Base-by-base conservation (phyloP, 1,284 basidiomycete species). In the Melanopsichium pennsylvanicum region DNA sequence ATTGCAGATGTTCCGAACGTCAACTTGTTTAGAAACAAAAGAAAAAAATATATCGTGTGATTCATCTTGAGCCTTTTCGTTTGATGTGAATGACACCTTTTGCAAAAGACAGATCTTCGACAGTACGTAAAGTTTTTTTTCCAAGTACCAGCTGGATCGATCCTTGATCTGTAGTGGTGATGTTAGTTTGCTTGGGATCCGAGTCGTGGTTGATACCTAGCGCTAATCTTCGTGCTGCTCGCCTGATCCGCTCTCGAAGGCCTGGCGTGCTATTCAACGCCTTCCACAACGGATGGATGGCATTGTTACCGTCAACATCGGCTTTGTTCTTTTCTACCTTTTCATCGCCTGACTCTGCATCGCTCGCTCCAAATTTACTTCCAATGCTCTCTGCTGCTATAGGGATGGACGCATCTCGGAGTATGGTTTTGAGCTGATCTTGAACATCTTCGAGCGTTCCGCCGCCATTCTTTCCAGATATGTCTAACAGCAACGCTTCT, bases 141-240 rank as follows among this genome's bases (percentile, higher is more conserved):
- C 21, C 23, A 21, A 61, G 61, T 5, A 40, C 11, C 6, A 61
- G 46, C 19, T 56, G 42, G 10, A 63, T 45, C 1, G 16, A 34
- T 4, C 63, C 57, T 0, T 32, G 7, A 12, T 51, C 47, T 10
- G 60, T 55, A 19, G 49, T 46, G 2, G 31, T 43, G 39, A 41
- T 48, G 39, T 22, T 22, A 11, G 56, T 60, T 23, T 60, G 62
- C 6, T 38, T 31, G 3, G 59, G 8, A 16, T 52, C 39, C 10
- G 61, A 52, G 4, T 70, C 60, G 52, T 63, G 50, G 2, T 40
- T 50, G 41, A 73, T 33, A 10, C 64, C 58, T n/a, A 70, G 55
- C 2, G 59, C 62, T 1, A 73, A 50, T 16, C 70, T 46, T 18
- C 70, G 23, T 3, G 70, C 70, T 21, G 70, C 70, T 27, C 70